Evolutionary conservation across 164 flowering plant species (phyloP).

Genomic region (Berberis vulgaris): DNA sequence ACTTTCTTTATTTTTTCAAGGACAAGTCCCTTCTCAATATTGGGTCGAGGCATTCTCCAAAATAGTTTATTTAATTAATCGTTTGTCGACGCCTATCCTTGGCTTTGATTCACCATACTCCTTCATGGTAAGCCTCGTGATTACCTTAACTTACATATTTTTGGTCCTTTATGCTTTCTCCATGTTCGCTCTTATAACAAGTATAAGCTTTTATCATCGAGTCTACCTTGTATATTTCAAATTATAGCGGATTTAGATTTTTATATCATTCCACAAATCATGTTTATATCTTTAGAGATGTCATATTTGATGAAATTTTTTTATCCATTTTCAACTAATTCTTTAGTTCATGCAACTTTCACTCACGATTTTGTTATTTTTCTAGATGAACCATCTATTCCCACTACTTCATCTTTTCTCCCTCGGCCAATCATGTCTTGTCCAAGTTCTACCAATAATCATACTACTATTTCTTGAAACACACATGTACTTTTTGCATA

Average conservation of each 20-base stretch:
- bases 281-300: neutral
- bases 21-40: neutral
- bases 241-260: neutral
- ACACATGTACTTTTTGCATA: too few relatives aligned
- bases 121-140: neutral
- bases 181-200: neutral
- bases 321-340: neutral
- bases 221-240: neutral
- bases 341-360: neutral
- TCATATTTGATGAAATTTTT: neutral
- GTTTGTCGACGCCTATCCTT: neutral
- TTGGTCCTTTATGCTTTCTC: neutral
- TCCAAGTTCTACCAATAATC: too few relatives aligned
- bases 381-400: too few relatives aligned
- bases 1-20: neutral
- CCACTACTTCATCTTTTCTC: too few relatives aligned
- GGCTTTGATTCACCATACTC: neutral
- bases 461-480: too few relatives aligned
- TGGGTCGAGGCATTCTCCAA: neutral
- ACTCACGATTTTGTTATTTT: too few relatives aligned
- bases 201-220: too few relatives aligned
- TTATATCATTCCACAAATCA: neutral
- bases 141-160: neutral
- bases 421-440: too few relatives aligned
- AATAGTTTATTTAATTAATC: neutral